These are phyloP conservation scores for Paspalum notatum DNA, from an alignment of 176 grass and related monocot genomes.

Conservation along the genomic window DNA sequence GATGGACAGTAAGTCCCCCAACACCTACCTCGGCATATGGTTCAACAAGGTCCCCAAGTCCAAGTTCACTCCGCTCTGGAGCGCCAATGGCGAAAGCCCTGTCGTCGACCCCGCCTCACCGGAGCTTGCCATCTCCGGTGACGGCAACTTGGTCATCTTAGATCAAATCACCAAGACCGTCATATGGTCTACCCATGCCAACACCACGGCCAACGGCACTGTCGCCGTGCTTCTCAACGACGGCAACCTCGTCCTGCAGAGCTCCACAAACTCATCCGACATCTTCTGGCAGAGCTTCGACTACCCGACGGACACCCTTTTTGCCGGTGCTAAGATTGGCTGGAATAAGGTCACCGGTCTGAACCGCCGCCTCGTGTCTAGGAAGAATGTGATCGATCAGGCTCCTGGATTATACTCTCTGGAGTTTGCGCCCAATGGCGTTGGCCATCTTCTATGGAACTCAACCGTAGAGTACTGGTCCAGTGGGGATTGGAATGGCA, in stretches of 20 bases:
- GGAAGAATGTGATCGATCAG: neutral
- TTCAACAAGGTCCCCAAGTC: conserved; percentile 13
- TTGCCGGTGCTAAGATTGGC: neutral
- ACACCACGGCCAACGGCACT: neutral
- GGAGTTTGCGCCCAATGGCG: neutral
- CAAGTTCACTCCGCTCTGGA: neutral
- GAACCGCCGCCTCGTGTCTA: neutral
- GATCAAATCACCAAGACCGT: neutral
- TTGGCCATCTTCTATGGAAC: neutral
- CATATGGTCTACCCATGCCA: neutral
- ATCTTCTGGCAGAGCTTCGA: conserved; percentile 27
- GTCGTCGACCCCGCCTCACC: neutral
- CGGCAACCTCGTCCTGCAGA: conserved; percentile 16
- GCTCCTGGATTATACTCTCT: neutral
- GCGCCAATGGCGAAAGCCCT: conserved; percentile 2
- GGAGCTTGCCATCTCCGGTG: conserved; percentile 1
- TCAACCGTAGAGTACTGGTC: conserved; percentile 5
- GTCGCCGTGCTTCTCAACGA: conserved; percentile 8
- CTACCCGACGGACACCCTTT: conserved; percentile 3
- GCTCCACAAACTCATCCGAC: neutral
- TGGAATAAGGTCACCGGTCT: neutral
- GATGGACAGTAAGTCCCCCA: neutral
- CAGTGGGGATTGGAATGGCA: neutral
- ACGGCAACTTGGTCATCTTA: conserved; percentile 1
- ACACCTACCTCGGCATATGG: conserved; percentile 32